Conservation (phyloP, 257 asterid species). For the Thymus quinquecostatus region DNA sequence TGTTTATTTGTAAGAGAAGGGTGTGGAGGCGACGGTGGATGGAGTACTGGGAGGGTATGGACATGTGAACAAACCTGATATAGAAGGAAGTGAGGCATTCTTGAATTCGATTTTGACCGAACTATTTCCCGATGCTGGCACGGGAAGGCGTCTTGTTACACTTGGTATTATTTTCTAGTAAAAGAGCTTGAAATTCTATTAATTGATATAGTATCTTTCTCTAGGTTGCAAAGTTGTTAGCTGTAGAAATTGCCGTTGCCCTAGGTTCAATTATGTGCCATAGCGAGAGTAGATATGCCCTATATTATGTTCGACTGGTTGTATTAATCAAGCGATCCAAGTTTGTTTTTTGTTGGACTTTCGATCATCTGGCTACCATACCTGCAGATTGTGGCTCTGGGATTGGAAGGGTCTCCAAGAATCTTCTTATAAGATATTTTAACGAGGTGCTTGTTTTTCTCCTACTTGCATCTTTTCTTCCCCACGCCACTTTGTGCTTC, state of each 20-base stretch:
- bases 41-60: constrained; percentile 96
- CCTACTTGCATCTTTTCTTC: background rate
- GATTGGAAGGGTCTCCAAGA: constrained; percentile 83
- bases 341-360: background rate
- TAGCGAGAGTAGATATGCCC: background rate
- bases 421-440: constrained; percentile 84
- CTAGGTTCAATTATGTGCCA: background rate
- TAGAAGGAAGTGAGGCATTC: constrained; percentile 74
- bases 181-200: background rate
- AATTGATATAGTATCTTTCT: background rate
- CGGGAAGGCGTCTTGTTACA: constrained; percentile 62
- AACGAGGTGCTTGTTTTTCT: constrained; percentile 58
- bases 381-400: constrained; percentile 97
- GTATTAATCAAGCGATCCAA: background rate
- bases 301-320: too few species aligned
- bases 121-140: constrained; percentile 64
- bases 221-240: background rate
- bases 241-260: background rate
- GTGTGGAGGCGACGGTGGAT: constrained; percentile 93
- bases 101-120: constrained; percentile 68
- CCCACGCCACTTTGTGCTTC: background rate
- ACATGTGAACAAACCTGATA: constrained; percentile 78
- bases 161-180: constrained; percentile 60
- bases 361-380: constrained; percentile 31
- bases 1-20: constrained; percentile 51